These are phyloP conservation scores for Camellia lanceoleosa DNA, from an alignment of 148 eudicot genomes.

Conservation along the genomic window DNA sequence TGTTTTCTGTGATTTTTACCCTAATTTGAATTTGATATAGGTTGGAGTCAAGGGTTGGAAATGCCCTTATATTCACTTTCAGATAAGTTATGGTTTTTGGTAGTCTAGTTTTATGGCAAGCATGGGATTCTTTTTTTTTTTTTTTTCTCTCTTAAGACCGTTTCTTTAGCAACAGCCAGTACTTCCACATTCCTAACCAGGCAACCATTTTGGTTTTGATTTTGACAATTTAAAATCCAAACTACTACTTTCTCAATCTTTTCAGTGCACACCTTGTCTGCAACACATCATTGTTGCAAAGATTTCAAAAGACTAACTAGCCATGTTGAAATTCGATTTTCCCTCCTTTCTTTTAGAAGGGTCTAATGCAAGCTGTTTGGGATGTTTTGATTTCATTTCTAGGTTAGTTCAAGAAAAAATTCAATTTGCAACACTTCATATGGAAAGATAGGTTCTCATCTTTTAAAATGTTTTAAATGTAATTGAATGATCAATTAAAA, in stretches of 20 bases:
- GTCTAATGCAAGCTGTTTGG: background rate
- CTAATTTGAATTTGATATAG: too few species aligned
- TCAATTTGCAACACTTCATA: background rate
- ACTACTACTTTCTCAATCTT: background rate
- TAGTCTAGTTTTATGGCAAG: background rate
- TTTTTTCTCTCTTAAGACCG: too few species aligned
- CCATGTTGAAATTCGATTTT: background rate
- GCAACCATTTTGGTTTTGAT: background rate
- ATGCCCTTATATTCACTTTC: background rate
- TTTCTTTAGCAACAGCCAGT: background rate
- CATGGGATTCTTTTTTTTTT: background rate
- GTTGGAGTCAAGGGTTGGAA: too few species aligned
- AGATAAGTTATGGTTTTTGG: background rate
- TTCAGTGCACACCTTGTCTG: background rate
- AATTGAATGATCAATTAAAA: background rate
- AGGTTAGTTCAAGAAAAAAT: background rate
- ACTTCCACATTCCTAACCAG: background rate
- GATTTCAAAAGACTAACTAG: background rate
- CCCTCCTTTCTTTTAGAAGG: background rate
- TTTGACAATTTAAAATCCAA: background rate
- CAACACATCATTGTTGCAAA: background rate
- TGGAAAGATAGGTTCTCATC: background rate
- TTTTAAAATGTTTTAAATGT: background rate
- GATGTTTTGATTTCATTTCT: background rate
- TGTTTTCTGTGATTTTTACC: too few species aligned